Percentiles rank a stretch among this genome's conserved stretches.
These are phyloP conservation scores for Hansenula sp. DNA, from an alignment of 1,139 yeast genomes.

Conservation along the genomic window DNA sequence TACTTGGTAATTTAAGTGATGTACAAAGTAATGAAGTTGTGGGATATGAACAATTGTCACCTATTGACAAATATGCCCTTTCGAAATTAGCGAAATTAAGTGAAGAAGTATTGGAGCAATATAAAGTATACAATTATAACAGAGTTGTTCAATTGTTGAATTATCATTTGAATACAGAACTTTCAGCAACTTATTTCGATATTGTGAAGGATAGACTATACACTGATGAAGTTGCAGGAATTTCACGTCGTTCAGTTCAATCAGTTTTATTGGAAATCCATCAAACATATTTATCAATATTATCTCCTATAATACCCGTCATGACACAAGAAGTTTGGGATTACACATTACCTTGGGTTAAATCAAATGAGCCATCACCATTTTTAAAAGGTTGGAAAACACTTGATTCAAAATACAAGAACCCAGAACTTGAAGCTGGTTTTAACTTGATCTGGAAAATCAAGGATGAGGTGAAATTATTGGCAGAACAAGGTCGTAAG, in stretches of 20 bases:
- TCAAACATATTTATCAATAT: conserved; percentile 54
- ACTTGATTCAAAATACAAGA: conserved; percentile 36
- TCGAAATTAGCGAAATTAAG: conserved; percentile 50
- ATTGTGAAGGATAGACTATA: conserved; percentile 81
- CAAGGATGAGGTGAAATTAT: conserved; percentile 44
- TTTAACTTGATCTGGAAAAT: conserved; percentile 38
- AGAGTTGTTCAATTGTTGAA: conserved; percentile 59
- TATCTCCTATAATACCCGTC: conserved; percentile 81
- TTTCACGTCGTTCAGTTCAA: conserved; percentile 62
- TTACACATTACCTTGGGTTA: conserved; percentile 36
- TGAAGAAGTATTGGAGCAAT: conserved; percentile 37
- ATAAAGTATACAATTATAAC: conserved; percentile 59
- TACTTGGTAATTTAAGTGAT: conserved; percentile 70
- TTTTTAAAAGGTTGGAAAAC: conserved; percentile 40
- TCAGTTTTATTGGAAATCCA: conserved; percentile 64
- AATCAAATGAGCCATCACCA: conserved; percentile 41
- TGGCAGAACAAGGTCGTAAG: conserved; percentile 43
- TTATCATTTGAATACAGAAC: conserved; percentile 66
- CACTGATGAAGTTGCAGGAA: conserved; percentile 50
- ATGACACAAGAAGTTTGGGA: conserved; percentile 89
- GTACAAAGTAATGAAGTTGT: conserved; percentile 23
- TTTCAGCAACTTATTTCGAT: conserved; percentile 85
- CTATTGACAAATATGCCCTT: conserved; percentile 64
- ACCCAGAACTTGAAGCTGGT: conserved; percentile 25
- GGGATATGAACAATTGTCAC: conserved; percentile 37